phyloP scores from a whole-genome alignment of 225 moss, liverwort and hornwort genomes.

The Pseudisothecium myosuroides region DNA sequence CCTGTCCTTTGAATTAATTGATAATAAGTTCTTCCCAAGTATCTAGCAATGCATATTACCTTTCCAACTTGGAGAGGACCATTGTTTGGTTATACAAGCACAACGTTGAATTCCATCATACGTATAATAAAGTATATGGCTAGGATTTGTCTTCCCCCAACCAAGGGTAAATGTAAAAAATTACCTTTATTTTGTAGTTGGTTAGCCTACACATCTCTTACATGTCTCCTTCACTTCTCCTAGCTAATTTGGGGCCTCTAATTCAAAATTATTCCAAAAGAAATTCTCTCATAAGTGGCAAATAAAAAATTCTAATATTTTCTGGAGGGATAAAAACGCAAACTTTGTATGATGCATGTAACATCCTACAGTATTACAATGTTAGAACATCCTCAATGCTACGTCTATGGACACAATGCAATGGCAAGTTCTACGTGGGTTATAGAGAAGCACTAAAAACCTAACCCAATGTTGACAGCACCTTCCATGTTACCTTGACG shows the following conservation, averaged over 20 bases:
- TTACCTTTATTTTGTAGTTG: background rate
- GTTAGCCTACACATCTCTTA: too few species aligned
- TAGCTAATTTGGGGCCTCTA: background rate
- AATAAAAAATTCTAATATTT: too few species aligned
- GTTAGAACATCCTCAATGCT: too few species aligned
- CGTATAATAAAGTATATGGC: accelerated
- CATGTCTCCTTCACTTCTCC: background rate
- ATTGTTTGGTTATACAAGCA: background rate
- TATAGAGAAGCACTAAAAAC: too few species aligned
- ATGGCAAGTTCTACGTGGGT: too few species aligned
- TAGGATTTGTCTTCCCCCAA: background rate
- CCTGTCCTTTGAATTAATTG: accelerated
- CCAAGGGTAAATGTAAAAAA: background rate
- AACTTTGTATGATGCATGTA: background rate
- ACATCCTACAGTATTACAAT: too few species aligned
- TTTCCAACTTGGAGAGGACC: accelerated
- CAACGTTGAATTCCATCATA: accelerated
- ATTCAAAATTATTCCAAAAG: background rate
- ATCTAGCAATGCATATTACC: background rate
- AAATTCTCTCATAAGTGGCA: too few species aligned
- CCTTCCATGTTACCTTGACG: too few species aligned
- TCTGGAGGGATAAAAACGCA: accelerated
- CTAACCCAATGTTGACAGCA: too few species aligned
- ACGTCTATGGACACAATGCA: too few species aligned
- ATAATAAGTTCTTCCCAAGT: accelerated